Conservation (phyloP, 1,284 basidiomycete species). For the Fomes fomentarius region DNA sequence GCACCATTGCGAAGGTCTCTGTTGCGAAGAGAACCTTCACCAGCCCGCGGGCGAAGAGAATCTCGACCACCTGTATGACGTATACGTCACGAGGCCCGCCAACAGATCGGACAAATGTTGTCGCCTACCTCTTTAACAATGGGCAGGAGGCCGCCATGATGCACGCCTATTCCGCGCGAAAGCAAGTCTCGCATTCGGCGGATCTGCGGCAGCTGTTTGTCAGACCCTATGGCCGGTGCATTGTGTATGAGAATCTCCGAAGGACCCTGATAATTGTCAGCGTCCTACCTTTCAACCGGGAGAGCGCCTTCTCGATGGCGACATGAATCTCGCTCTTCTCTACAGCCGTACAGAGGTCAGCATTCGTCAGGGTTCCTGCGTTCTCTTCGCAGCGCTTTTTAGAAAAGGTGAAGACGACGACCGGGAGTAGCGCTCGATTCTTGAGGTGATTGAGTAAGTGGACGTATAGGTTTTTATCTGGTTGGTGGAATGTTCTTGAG, state of each 20-base stretch:
- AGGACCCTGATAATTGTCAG: not conserved
- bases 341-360: slow-evolving; percentile 83
- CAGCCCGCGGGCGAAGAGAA: slow-evolving; percentile 93
- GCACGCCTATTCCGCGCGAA: slow-evolving; percentile 93
- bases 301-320: slow-evolving; percentile 90
- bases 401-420: slow-evolving; percentile 96
- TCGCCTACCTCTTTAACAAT: slow-evolving; percentile 89
- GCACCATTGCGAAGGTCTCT: slow-evolving; percentile 98
- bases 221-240: slow-evolving; percentile 62
- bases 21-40: slow-evolving; percentile 99
- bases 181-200: slow-evolving; percentile 90
- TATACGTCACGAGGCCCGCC: not conserved
- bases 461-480: slow-evolving; percentile 93
- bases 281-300: slow-evolving; percentile 81
- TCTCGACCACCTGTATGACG: slow-evolving; percentile 89
- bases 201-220: slow-evolving; percentile 96
- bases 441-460: slow-evolving; percentile 88
- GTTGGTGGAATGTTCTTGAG: slow-evolving; percentile 66
- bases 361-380: slow-evolving; percentile 86
- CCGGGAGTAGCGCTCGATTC: slow-evolving; percentile 88
- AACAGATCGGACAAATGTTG: not conserved
- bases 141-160: slow-evolving; percentile 95
- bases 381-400: slow-evolving; percentile 98
- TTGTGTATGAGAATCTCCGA: not conserved
- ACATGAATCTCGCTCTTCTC: slow-evolving; percentile 99